phyloP scores from a whole-genome alignment of 2,329 filamentous ascomycete genomes.

The Bipolaris sorokiniana region DNA sequence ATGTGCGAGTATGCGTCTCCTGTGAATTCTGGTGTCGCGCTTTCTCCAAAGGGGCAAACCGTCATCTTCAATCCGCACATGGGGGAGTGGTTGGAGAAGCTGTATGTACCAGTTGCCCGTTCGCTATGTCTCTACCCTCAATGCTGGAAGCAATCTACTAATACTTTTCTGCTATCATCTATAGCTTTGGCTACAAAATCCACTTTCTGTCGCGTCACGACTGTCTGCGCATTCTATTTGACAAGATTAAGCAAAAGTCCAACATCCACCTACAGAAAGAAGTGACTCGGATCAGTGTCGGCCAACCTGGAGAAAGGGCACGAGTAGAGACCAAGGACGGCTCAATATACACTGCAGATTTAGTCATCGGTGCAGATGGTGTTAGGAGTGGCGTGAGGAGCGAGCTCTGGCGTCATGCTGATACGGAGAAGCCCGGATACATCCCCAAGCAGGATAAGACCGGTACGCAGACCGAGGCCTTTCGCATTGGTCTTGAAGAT shows the following conservation, averaged over 20 bases:
- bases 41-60: constrained; percentile 1
- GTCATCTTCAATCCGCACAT: constrained; percentile 6
- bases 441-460: not conserved
- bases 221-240: not conserved
- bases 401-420: not conserved
- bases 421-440: not conserved
- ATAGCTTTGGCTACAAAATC: not conserved
- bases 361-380: not conserved
- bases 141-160: not conserved
- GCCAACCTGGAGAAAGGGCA: not conserved
- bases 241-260: not conserved
- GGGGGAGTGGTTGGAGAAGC: constrained; percentile 6
- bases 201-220: not conserved
- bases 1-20: constrained; percentile 4
- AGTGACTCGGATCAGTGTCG: not conserved
- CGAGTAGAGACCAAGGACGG: not conserved
- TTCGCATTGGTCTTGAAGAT: not conserved
- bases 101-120: not conserved
- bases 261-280: not conserved
- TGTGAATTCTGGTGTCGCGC: not conserved
- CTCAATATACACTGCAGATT: not conserved
- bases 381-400: not conserved
- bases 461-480: not conserved
- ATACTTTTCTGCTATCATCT: not conserved
- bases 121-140: not conserved